Percentiles rank a stretch among this genome's conserved stretches.
phyloP scores from a whole-genome alignment of 2,329 filamentous ascomycete species.

The Fusarium penzigii region DNA sequence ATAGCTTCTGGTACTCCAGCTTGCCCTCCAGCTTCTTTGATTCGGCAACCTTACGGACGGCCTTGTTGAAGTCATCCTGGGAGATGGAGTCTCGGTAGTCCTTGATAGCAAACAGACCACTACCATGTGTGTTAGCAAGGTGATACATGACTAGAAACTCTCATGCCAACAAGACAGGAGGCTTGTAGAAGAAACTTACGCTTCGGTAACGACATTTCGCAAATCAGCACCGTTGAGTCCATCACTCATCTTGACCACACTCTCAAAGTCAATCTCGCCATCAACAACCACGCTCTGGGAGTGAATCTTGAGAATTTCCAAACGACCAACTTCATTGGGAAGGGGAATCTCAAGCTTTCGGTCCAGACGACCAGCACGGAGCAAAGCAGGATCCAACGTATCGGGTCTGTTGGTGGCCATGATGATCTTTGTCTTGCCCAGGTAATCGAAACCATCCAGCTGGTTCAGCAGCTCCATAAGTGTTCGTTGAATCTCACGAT shows the following conservation, averaged over 20 bases:
- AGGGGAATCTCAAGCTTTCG: conserved; percentile 97
- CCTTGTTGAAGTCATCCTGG: conserved; percentile 99
- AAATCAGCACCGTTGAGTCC: conserved; percentile 96
- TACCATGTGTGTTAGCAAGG: conserved; percentile 41
- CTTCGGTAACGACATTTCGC: conserved; percentile 96
- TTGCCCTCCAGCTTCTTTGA: conserved; percentile 98
- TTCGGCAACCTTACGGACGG: conserved; percentile 95
- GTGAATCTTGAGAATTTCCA: conserved; percentile 99
- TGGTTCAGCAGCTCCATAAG: conserved; percentile 99
- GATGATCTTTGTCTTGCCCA: conserved; percentile 99
- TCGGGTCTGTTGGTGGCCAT: conserved; percentile 99
- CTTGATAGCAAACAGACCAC: conserved; percentile 96
- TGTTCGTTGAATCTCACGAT: conserved; percentile 97
- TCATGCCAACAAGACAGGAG: neutral
- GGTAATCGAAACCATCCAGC: conserved; percentile 97
- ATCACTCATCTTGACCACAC: conserved; percentile 99
- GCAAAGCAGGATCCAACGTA: conserved; percentile 88
- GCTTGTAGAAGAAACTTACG: conserved; percentile 60
- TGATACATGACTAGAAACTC: neutral
- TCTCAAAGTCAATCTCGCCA: conserved; percentile 97
- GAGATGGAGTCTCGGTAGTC: conserved; percentile 95
- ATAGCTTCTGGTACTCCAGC: conserved; percentile 95
- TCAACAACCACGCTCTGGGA: conserved; percentile 82
- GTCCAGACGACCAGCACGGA: conserved; percentile 91
- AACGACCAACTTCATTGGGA: conserved; percentile 91